Conservation (phyloP, 164 flowering plant genomes). For the Nelumbo lutea region DNA sequence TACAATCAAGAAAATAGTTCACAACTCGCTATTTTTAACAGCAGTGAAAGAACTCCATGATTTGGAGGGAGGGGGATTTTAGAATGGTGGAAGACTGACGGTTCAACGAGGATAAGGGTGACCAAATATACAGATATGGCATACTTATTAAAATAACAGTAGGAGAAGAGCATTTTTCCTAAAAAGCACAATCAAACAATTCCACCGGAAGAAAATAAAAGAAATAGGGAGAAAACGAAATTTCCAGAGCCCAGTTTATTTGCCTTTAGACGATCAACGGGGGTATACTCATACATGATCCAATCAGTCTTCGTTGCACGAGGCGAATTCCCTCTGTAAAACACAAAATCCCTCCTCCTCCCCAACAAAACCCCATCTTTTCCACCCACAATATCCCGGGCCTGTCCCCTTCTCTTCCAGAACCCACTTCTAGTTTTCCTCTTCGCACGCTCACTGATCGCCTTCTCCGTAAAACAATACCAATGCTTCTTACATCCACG, state of each 20-base stretch:
- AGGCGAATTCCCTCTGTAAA: conserved; percentile 30
- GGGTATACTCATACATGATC: conserved; percentile 57
- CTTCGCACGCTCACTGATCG: conserved; percentile 8
- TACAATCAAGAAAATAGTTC: too few species aligned
- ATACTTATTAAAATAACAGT: too few species aligned
- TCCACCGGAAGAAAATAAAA: neutral
- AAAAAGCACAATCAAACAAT: too few species aligned
- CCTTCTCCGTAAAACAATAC: conserved; percentile 37
- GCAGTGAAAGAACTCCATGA: too few species aligned
- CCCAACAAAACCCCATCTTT: conserved; percentile 33
- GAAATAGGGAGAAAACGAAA: neutral
- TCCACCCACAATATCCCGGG: conserved; percentile 29
- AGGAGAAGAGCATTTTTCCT: too few species aligned
- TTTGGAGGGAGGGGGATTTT: too few species aligned
- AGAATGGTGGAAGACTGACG: too few species aligned
- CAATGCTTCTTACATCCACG: conserved; percentile 50
- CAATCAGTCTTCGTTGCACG: conserved; percentile 34
- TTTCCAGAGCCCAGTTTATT: neutral
- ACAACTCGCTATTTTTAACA: too few species aligned
- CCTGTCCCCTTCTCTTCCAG: conserved; percentile 43
- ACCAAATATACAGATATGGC: too few species aligned
- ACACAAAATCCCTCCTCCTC: conserved; percentile 35
- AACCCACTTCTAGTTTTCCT: conserved; percentile 39
- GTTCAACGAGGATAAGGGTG: too few species aligned
- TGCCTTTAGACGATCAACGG: conserved; percentile 32